Conservation (phyloP, 2,329 filamentous ascomycete species). For the Fusarium burgessii region DNA sequence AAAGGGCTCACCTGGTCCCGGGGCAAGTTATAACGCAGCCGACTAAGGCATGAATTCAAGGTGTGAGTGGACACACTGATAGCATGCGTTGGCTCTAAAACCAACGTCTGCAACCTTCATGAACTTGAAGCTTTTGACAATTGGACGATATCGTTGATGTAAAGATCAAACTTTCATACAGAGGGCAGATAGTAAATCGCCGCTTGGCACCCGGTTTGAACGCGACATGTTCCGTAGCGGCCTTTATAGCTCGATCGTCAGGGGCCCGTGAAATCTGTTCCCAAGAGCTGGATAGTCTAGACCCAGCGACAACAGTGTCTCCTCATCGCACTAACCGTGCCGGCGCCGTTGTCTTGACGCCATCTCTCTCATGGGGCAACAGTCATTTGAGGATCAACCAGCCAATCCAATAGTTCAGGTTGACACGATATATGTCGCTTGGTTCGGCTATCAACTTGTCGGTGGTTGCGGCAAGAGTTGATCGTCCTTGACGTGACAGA, state of each 20-base stretch:
- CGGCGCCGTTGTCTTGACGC: constrained; percentile 32
- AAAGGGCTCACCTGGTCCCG: constrained; percentile 27
- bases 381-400: constrained; percentile 4
- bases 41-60: constrained; percentile 22
- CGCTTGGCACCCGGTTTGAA: constrained; percentile 18
- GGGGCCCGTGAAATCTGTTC: constrained; percentile 19
- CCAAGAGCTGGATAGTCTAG: constrained; percentile 34
- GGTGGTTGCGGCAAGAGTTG: not conserved
- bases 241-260: constrained; percentile 32
- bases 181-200: constrained; percentile 13
- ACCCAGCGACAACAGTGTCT: constrained; percentile 34
- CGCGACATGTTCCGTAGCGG: constrained; percentile 34
- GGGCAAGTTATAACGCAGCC: constrained; percentile 28
- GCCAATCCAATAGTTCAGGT: constrained; percentile 31
- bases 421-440: constrained; percentile 8
- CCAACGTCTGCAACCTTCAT: constrained; percentile 26
- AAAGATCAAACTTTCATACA: constrained; percentile 11
- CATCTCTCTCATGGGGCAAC: constrained; percentile 26
- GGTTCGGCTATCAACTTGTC: constrained; percentile 7
- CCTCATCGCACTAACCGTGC: constrained; percentile 33
- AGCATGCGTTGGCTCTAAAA: constrained; percentile 19
- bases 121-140: constrained; percentile 32
- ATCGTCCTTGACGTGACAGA: constrained; percentile 3
- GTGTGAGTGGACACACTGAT: constrained; percentile 36
- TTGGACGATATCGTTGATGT: constrained; percentile 17